These are phyloP conservation scores for Danielia reshetovae DNA, from an alignment of 805 yeast species.

Conservation along the genomic window DNA sequence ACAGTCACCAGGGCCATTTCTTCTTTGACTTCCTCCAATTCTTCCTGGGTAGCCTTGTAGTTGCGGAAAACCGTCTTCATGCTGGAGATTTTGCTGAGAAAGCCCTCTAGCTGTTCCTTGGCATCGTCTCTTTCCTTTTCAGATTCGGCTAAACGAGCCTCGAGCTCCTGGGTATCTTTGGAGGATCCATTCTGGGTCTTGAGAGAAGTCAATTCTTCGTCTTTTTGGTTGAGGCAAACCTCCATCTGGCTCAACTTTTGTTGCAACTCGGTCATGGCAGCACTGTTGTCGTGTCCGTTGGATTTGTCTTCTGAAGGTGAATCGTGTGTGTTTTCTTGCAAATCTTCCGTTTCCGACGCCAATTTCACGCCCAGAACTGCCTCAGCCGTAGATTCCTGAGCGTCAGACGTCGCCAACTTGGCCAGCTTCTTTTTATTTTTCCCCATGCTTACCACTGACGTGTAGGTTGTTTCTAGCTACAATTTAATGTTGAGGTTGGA, in stretches of 20 bases:
- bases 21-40: conserved; percentile 48
- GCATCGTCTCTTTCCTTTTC: conserved; percentile 50
- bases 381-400: too few species aligned
- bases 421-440: neutral
- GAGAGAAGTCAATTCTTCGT: neutral
- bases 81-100: conserved; percentile 60
- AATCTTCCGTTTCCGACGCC: neutral
- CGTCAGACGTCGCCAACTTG: neutral
- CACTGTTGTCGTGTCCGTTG: neutral
- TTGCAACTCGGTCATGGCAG: neutral
- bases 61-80: conserved; percentile 71
- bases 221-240: neutral
- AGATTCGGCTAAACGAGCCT: conserved; percentile 8
- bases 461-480: too few species aligned
- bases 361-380: neutral
- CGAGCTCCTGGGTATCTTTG: conserved; percentile 4
- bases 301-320: neutral
- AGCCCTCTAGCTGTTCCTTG: conserved; percentile 56
- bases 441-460: neutral
- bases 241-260: neutral
- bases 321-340: neutral
- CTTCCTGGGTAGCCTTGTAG: conserved; percentile 67
- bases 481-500: too few species aligned
- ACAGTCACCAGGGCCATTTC: conserved; percentile 23
- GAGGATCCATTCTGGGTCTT: neutral